These are phyloP conservation scores for Trametes versicolor DNA, from an alignment of 1,284 basidiomycete genomes.

Conservation along the genomic window DNA sequence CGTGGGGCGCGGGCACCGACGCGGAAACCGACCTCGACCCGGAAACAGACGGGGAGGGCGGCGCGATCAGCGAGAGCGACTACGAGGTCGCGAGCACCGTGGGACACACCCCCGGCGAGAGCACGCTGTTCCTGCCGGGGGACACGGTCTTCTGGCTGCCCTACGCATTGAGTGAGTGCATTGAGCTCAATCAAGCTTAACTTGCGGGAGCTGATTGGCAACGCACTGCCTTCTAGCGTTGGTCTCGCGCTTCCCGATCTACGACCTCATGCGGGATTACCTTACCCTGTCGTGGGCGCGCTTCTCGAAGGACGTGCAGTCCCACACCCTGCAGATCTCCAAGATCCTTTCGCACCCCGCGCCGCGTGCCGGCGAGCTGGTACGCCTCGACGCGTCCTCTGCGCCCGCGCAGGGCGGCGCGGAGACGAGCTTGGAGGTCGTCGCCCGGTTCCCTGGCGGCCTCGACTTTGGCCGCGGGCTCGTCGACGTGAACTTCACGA, in stretches of 20 bases:
- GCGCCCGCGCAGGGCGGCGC: conserved; percentile 53
- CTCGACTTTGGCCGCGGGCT: conserved; percentile 86
- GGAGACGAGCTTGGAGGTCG: conserved; percentile 82
- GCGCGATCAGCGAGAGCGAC: conserved; percentile 83
- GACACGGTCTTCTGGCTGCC: conserved; percentile 95
- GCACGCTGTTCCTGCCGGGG: conserved; percentile 85
- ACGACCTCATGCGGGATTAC: conserved; percentile 93
- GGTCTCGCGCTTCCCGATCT: conserved; percentile 91
- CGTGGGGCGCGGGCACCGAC: conserved; percentile 64
- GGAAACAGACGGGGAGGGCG: conserved; percentile 64
- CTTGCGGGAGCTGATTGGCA: conserved; percentile 10
- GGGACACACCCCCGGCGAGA: conserved; percentile 84
- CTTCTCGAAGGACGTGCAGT: conserved; percentile 92
- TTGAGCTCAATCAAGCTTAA: conserved; percentile 21
- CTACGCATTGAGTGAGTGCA: conserved; percentile 84
- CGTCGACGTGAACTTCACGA: conserved; percentile 91
- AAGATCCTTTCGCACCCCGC: conserved; percentile 87
- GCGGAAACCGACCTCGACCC: conserved; percentile 78
- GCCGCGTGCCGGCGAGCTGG: conserved; percentile 86
- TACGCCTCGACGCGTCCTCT: conserved; percentile 82
- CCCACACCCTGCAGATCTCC: conserved; percentile 85
- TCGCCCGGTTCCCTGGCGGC: conserved; percentile 86
- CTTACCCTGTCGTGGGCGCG: conserved; percentile 92
- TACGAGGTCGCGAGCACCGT: conserved; percentile 80
- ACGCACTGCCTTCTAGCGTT: conserved; percentile 59